A percentile compares a stretch with the other conserved stretches of the same genome.
Conservation (phyloP, 2,329 filamentous ascomycete genomes). For the Diaporthe vaccinii region DNA sequence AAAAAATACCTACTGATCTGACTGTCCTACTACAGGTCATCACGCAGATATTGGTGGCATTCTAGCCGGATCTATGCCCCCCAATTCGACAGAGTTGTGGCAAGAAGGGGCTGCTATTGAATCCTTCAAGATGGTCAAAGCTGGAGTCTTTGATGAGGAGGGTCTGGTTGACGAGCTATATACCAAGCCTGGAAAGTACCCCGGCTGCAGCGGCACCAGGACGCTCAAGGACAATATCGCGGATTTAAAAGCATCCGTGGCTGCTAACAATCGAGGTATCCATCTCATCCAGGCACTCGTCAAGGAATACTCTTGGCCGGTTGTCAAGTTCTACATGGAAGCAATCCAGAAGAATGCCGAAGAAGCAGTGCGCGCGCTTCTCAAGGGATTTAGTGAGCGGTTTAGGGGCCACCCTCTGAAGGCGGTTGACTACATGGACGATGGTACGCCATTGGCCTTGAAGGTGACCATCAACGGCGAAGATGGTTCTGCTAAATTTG, state of each 20-base stretch:
- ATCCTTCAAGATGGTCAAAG: conserved; percentile 39
- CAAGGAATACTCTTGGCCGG: conserved; percentile 78
- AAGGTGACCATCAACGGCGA: conserved; percentile 80
- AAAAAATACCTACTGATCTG: conserved; percentile 45
- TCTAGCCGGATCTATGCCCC: conserved; percentile 66
- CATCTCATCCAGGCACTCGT: conserved; percentile 78
- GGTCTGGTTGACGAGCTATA: conserved; percentile 77
- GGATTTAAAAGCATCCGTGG: conserved; percentile 84
- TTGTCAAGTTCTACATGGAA: conserved; percentile 83
- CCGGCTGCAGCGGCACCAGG: conserved; percentile 80
- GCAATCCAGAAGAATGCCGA: conserved; percentile 84
- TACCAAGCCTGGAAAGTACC: conserved; percentile 75
- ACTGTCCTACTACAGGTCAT: conserved; percentile 50
- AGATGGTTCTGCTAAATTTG: conserved; percentile 80
- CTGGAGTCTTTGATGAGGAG: conserved; percentile 67
- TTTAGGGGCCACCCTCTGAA: conserved; percentile 76
- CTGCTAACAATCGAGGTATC: conserved; percentile 85
- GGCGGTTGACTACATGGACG: conserved; percentile 85
- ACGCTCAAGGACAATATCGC: conserved; percentile 85
- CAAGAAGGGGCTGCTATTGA: conserved; percentile 40
- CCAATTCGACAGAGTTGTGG: conserved; percentile 46
- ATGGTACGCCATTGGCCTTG: conserved; percentile 66
- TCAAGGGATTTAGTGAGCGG: conserved; percentile 75
- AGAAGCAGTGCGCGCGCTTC: conserved; percentile 75
- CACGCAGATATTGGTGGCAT: conserved; percentile 64